Evolutionary conservation across 23 red algal species (phyloP).

Genomic region (Porphyridium purpureum): DNA sequence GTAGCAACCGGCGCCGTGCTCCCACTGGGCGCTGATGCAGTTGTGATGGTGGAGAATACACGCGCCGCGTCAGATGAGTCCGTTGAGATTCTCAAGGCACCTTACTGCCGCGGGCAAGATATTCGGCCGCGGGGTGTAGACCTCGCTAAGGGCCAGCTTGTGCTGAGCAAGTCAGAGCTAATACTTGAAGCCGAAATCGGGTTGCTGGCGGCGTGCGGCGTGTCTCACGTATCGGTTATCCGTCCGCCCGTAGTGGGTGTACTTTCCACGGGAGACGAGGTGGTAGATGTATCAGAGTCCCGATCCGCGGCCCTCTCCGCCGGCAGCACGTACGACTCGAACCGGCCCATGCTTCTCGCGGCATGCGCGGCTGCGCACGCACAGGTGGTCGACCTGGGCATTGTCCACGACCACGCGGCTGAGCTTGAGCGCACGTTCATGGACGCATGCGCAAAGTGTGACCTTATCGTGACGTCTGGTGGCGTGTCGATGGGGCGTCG

Average conservation of each 20-base stretch:
- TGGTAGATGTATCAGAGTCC: slow-evolving; percentile 28
- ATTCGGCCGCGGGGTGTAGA: slow-evolving; percentile 57
- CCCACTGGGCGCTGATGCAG: slow-evolving; percentile 61
- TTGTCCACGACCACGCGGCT: slow-evolving; percentile 27
- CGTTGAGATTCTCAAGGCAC: slow-evolving; percentile 8
- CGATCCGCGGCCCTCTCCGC: neutral
- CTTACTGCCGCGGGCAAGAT: slow-evolving; percentile 23
- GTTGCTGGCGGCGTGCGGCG: slow-evolving; percentile 27
- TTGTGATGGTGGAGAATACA: slow-evolving; percentile 63
- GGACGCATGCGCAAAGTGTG: slow-evolving; percentile 8
- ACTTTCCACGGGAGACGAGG: slow-evolving; percentile 76
- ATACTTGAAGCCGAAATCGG: slow-evolving; percentile 48
- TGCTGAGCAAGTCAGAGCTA: slow-evolving; percentile 24
- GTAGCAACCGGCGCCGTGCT: slow-evolving; percentile 76
- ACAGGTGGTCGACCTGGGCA: slow-evolving; percentile 44
- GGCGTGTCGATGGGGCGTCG: slow-evolving; percentile 75
- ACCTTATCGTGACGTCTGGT: slow-evolving; percentile 57
- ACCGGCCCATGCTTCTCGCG: slow-evolving; percentile 71
- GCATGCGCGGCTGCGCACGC: neutral
- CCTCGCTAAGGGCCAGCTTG: slow-evolving; percentile 36
- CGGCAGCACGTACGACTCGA: slow-evolving; percentile 41
- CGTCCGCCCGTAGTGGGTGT: slow-evolving; percentile 40
- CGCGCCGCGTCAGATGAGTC: neutral
- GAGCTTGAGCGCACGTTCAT: slow-evolving; percentile 3
- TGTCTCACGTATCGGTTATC: slow-evolving; percentile 22